These are phyloP conservation scores for Polyporus tsugae DNA, from an alignment of 1,284 basidiomycete genomes.

Conservation along the genomic window DNA sequence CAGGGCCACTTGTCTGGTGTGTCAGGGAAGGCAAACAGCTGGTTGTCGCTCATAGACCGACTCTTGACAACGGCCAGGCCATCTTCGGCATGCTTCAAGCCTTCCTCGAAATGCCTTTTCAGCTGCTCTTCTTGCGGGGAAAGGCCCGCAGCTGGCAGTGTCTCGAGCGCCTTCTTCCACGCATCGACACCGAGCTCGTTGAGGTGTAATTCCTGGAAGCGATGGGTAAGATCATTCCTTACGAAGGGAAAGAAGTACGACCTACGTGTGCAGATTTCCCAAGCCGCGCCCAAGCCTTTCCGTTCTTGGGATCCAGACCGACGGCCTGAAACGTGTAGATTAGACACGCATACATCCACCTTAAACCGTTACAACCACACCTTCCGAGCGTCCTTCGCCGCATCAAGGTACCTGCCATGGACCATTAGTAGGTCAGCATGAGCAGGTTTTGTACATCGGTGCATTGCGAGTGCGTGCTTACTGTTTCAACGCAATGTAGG, in stretches of 20 bases:
- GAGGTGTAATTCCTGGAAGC: constrained; percentile 28
- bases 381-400: constrained; percentile 34
- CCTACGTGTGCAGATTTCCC: constrained; percentile 43
- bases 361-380: constrained; percentile 12
- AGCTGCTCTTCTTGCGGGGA: constrained; percentile 37
- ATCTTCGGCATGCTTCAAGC: constrained; percentile 26
- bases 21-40: constrained; percentile 8
- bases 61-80: constrained; percentile 10
- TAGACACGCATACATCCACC: neutral
- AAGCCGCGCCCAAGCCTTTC: constrained; percentile 46
- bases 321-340: constrained; percentile 39
- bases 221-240: neutral
- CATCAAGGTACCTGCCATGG: constrained; percentile 33
- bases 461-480: constrained; percentile 7
- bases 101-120: constrained; percentile 40
- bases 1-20: constrained; percentile 23
- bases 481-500: constrained; percentile 29
- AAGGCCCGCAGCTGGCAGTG: constrained; percentile 33
- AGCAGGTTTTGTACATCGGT: neutral
- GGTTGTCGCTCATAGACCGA: constrained; percentile 16
- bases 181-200: constrained; percentile 30
- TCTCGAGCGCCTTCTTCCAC: constrained; percentile 38
- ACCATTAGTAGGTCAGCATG: neutral
- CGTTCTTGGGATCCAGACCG: constrained; percentile 44
- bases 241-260: constrained; percentile 4